These are phyloP conservation scores for Hypoxylon sp. DNA, from an alignment of 2,329 filamentous ascomycete species.

Conservation along the genomic window DNA sequence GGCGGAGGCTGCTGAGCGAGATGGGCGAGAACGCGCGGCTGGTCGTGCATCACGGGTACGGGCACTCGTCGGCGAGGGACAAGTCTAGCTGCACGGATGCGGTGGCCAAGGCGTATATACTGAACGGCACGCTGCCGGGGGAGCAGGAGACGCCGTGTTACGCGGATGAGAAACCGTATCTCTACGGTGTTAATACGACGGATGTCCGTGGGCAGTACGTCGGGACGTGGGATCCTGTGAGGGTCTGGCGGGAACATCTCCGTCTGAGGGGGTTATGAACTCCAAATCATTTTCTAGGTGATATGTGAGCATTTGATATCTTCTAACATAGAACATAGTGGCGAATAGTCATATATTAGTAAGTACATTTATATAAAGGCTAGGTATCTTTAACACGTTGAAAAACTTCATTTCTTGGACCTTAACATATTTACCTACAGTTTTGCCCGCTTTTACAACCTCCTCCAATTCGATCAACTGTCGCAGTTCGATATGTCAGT, in stretches of 20 bases:
- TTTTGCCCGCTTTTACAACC: no score
- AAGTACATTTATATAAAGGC: no score
- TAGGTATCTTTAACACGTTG: no score
- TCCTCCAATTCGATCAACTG: not conserved
- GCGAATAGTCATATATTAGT: no score
- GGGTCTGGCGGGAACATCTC: slow-evolving; percentile 46
- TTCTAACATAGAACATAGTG: no score
- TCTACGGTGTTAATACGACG: slow-evolving; percentile 51
- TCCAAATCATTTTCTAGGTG: no score
- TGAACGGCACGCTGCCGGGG: slow-evolving; percentile 56
- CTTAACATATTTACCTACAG: not conserved
- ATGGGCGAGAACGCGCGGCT: slow-evolving; percentile 63
- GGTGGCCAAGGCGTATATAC: slow-evolving; percentile 56
- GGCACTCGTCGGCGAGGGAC: slow-evolving; percentile 61
- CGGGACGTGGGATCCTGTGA: slow-evolving; percentile 32
- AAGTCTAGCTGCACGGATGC: slow-evolving; percentile 59
- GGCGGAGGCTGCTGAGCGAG: slow-evolving; percentile 56
- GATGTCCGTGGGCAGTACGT: not conserved
- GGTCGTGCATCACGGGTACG: slow-evolving; percentile 63
- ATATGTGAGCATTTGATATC: no score
- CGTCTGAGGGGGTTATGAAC: not conserved
- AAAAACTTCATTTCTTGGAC: no score
- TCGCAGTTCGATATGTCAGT: not conserved
- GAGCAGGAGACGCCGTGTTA: slow-evolving; percentile 59
- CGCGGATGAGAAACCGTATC: slow-evolving; percentile 62